Percentiles rank a stretch among this genome's conserved stretches.
Evolutionary conservation across 1,284 basidiomycete species (phyloP).

Genomic region (Melampsora larici-populina): DNA sequence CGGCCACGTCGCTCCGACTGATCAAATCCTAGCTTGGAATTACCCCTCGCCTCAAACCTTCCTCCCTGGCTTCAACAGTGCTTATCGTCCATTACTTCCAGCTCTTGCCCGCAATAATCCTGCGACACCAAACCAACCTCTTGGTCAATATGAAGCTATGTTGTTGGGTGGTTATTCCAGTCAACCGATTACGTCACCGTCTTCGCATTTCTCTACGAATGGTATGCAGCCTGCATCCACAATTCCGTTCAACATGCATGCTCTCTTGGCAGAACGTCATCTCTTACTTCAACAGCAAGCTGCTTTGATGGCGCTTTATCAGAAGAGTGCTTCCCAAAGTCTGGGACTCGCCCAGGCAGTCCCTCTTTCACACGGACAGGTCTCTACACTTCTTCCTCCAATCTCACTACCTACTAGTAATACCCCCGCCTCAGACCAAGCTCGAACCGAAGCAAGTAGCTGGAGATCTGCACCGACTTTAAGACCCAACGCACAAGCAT

Average conservation of each 20-base stretch:
- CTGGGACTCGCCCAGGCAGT: not conserved
- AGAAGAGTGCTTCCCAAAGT: constrained; percentile 6
- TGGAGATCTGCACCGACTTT: constrained; percentile 24
- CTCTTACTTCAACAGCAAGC: constrained; percentile 39
- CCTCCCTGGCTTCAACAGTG: not conserved
- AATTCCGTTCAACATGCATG: not conserved
- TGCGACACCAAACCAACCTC: not conserved
- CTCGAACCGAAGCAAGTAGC: not conserved
- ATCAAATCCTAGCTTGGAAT: not conserved
- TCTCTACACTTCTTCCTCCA: constrained; percentile 23
- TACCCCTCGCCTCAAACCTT: not conserved
- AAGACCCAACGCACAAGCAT: constrained; percentile 29
- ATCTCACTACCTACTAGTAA: constrained; percentile 25
- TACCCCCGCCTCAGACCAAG: not conserved
- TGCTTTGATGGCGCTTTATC: constrained; percentile 32
- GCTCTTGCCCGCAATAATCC: not conserved
- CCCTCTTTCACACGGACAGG: not conserved
- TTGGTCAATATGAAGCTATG: not conserved
- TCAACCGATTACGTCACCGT: not conserved
- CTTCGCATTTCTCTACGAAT: not conserved
- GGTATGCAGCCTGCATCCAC: not conserved
- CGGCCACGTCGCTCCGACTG: not conserved
- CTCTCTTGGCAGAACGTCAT: constrained; percentile 34
- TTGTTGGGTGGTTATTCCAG: not conserved
- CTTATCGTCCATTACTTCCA: not conserved